A percentile compares a stretch with the other conserved stretches of the same genome.
Conservation (phyloP, 2,329 filamentous ascomycete species). For the Aspergillus novoparasiticus region DNA sequence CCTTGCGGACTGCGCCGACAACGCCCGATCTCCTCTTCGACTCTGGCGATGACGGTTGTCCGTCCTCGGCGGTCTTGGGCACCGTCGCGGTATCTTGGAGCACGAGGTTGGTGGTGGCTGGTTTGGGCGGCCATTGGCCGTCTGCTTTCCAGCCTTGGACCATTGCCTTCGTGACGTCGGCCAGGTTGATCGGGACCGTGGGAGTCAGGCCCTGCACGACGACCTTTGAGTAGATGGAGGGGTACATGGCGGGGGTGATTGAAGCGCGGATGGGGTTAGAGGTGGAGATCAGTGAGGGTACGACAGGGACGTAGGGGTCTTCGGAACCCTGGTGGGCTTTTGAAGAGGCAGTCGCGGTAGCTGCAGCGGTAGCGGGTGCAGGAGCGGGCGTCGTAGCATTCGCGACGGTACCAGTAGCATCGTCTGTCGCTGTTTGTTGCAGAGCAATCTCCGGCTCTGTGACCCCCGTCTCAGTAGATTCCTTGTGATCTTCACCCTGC, state of each 20-base stretch:
- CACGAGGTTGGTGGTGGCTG: constrained; percentile 33
- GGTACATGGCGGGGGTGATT: constrained; percentile 73
- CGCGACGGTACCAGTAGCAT: not conserved
- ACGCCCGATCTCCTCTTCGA: constrained; percentile 36
- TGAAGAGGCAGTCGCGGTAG: constrained; percentile 7
- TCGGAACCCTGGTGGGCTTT: constrained; percentile 22
- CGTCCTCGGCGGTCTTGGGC: constrained; percentile 19
- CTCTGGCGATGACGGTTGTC: constrained; percentile 20
- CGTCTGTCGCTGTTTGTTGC: constrained; percentile 17
- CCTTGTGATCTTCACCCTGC: constrained; percentile 23
- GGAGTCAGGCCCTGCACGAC: constrained; percentile 78
- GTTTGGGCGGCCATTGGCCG: constrained; percentile 84
- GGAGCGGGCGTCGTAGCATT: constrained; percentile 32
- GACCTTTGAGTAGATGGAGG: constrained; percentile 86
- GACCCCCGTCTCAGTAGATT: constrained; percentile 28
- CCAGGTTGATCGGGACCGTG: constrained; percentile 83
- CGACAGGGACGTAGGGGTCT: constrained; percentile 69
- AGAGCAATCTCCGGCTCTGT: constrained; percentile 28
- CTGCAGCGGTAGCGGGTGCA: constrained; percentile 9
- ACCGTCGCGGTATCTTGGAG: constrained; percentile 32
- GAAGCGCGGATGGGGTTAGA: constrained; percentile 75
- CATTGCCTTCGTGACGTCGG: constrained; percentile 76
- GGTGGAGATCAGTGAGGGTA: constrained; percentile 70
- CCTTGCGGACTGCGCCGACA: constrained; percentile 44
- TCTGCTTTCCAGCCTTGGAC: constrained; percentile 91